Evolutionary conservation across 192 early-diverging fungal species (phyloP), one percentile per base, ranked within the genome.

Genomic region (Mortierella claussenii): DNA sequence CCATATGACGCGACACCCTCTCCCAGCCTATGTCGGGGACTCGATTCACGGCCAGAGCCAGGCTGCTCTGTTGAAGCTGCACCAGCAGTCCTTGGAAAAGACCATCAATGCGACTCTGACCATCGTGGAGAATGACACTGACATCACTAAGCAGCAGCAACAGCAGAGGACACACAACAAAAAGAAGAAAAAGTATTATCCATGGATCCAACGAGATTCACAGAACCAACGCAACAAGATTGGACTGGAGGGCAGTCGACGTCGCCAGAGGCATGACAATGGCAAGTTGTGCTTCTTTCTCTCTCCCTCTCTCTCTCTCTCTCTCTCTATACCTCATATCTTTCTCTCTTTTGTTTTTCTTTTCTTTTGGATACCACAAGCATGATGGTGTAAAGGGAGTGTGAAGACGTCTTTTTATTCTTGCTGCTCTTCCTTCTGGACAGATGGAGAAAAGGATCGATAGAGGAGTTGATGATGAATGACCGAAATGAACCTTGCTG

Each of bases 181-280:
- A 43, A 61, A 63, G 51, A 70, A 80, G 45, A 79, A 83, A 46
- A 80, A 82, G 52, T 53, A 59, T 21, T 61, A 69, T 20, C 64
- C 42, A 8, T 70, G 55, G 65, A 28, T 79, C 24, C 79, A 81
- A 28, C 60, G 81, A 24, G 82, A 83, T 34, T 83, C 82, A 27
- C 68, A 69, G 21, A 40, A 37, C 23, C 66, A 69, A n/a, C 66
- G 80, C 12, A 46, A 80, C 32, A 75, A 75, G 33, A 69, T 85
- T 48, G 86, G 86, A 20, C 80, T 68, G 21, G 82, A 83, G 42
- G 83, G 82, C 23, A 82, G 79, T 44, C 60, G 82, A 56, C 65
- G 83, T 18, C 60, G 82, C 8, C 78, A 87, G 40, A 74, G 86
- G 63, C 78, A 80, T 59, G 79, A 82, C 58, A 87, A 87, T 60